A percentile compares a stretch with the other conserved stretches of the same genome.
Conservation (phyloP, 768 basidiomycete genomes). For the Tephrocybe sp. region DNA sequence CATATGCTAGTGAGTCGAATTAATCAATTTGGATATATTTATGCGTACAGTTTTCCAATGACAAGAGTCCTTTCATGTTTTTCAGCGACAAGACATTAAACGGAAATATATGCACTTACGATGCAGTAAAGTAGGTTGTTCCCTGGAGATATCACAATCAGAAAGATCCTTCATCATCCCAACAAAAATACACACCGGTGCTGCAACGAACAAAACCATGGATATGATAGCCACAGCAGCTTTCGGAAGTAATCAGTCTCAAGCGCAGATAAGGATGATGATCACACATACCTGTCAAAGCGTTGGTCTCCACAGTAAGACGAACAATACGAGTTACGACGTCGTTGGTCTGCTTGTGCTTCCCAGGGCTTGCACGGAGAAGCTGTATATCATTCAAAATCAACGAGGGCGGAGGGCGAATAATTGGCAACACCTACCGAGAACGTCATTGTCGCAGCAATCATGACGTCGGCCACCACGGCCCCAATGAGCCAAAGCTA, state of each 20-base stretch:
- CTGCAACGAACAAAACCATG: not conserved
- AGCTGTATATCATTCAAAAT: not conserved
- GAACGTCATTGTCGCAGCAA: conserved; percentile 12
- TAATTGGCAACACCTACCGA: not conserved
- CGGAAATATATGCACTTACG: not conserved
- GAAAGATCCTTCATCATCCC: not conserved
- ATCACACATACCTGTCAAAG: not conserved
- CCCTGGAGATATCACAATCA: not conserved
- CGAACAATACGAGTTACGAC: conserved; percentile 8
- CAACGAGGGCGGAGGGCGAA: not conserved
- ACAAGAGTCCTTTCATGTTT: conserved; percentile 5
- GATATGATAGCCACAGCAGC: conserved; percentile 1
- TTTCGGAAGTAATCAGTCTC: not conserved
- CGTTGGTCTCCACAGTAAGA: conserved; percentile 12
- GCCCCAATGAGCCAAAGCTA: conserved; percentile 12
- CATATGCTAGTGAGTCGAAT: not conserved
- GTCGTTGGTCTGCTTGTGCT: conserved; percentile 4
- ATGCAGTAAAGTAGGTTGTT: conserved; percentile 1
- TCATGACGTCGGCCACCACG: conserved; percentile 11
- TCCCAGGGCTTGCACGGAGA: not conserved
- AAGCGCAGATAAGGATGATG: not conserved
- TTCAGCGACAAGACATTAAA: not conserved
- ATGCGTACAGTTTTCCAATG: conserved; percentile 10
- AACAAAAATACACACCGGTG: conserved; percentile 1
- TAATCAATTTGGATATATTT: no score